Evolutionary conservation across 768 basidiomycete genomes (phyloP), one percentile per base, ranked within the genome.

Genomic region (Naganishia kalamii): DNA sequence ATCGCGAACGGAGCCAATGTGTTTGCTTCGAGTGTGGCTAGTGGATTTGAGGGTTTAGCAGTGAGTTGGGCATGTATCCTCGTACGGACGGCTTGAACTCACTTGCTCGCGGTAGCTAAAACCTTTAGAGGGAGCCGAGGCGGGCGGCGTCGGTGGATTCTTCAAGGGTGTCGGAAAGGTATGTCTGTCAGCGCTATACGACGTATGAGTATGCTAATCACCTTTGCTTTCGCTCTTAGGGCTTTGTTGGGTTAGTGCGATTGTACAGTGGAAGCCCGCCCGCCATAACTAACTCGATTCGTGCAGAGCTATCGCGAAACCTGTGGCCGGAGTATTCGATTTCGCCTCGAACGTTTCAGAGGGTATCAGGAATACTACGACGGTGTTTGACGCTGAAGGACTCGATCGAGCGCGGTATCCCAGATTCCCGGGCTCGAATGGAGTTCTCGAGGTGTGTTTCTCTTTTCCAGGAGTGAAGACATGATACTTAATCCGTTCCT

Each of bases 331-430:
- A 3, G 87, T 97, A 0, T 92, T 98, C 71, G 96, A 99, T 77
- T 84, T 99, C 47, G 90, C 93, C 1, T 88, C 93, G 15, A 97
- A 93, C 71, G 86, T 97, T 23, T 87, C 89, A 27, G 94, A 96
- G 83, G 94, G 94, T 29, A 94, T 99, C 68, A 86, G 96, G 48
- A 99, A 99, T 72, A 99, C 96, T 0, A 98, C 96, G 0, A 98
- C 92, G 1, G 94, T 98, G 2, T 99, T 98, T 68, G 96, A 98
- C 75, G 89, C 85, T 67, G 88, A 88, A 13, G 88, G 88, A 35
- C 83, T 92, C 62, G 94, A 97, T 72, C 87, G 93, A 21, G 84
- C 88, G 46, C 83, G 96, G 73, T 79, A 88, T 85, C 93, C 96
- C 13, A 85, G 96, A 61, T 87, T 88, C 69, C 84, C 91, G 46